Percentiles rank a stretch among this genome's conserved stretches.
phyloP scores from a whole-genome alignment of 2,329 filamentous ascomycete genomes.

The Epichloe coenophiala region DNA sequence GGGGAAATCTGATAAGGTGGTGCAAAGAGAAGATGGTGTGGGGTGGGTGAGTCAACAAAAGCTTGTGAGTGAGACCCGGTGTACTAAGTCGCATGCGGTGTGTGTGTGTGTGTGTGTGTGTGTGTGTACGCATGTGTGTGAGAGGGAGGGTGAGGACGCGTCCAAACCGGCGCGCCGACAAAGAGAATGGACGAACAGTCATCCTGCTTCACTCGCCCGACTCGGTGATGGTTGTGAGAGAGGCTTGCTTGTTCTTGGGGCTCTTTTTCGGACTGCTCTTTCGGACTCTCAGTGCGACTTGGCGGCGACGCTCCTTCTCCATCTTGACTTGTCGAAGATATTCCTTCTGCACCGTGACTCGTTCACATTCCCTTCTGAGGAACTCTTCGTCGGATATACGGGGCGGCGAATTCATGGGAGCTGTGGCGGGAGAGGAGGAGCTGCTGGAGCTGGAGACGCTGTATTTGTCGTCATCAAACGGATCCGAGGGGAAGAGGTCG shows the following conservation, averaged over 20 bases:
- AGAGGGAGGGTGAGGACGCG: background rate
- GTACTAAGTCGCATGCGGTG: background rate
- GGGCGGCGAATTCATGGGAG: conserved; percentile 18
- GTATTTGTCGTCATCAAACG: conserved; percentile 35
- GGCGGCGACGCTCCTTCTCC: conserved; percentile 42
- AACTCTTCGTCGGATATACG: conserved; percentile 33
- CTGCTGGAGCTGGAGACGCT: conserved; percentile 33
- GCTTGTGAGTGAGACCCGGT: conserved; percentile 1
- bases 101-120: background rate
- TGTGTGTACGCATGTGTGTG: no score
- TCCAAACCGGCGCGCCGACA: background rate
- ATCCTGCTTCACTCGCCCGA: conserved; percentile 9
- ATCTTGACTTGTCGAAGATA: conserved; percentile 33
- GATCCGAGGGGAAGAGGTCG: conserved; percentile 42
- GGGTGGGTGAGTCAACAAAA: background rate
- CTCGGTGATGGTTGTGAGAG: conserved; percentile 44
- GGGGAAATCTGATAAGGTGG: background rate
- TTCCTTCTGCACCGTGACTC: conserved; percentile 37
- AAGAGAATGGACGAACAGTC: no score
- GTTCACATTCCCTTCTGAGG: conserved; percentile 36
- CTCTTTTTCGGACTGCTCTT: conserved; percentile 35
- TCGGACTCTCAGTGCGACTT: conserved; percentile 17
- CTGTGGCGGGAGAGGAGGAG: conserved; percentile 20
- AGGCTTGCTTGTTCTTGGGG: conserved; percentile 31
- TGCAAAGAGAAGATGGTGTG: background rate